phyloP scores from a whole-genome alignment of 441 rosid species.

The Pelargonium australe region DNA sequence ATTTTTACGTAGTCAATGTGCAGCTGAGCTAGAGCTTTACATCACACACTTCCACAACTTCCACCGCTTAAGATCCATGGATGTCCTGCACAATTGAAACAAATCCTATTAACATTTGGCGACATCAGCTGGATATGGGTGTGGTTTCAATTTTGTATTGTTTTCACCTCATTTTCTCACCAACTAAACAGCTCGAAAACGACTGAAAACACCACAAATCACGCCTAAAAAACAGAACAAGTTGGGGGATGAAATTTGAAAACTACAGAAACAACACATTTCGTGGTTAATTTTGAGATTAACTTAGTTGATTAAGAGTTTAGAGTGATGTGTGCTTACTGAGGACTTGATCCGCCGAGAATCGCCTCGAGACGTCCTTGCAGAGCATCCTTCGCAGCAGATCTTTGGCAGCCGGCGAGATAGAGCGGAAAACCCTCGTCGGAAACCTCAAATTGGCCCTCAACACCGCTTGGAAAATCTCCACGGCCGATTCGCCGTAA shows the following conservation, averaged over 20 bases:
- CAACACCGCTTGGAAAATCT: constrained; percentile 66
- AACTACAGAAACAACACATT: neutral
- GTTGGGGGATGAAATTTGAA: neutral
- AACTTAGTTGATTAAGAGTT: neutral
- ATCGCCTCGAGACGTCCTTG: constrained; percentile 60
- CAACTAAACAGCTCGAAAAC: neutral
- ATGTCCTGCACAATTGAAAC: constrained; percentile 31
- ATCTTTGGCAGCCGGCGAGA: constrained; percentile 60
- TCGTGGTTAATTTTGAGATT: neutral
- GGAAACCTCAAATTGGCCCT: constrained; percentile 74
- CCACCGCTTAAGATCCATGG: constrained; percentile 40
- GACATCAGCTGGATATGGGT: neutral
- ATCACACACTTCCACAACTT: neutral
- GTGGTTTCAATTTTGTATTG: neutral
- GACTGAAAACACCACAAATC: neutral
- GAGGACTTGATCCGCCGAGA: constrained; percentile 75
- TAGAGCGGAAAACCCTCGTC: constrained; percentile 34
- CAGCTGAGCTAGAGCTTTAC: too few species aligned
- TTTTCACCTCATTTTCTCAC: neutral
- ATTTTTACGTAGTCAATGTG: neutral
- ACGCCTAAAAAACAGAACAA: neutral
- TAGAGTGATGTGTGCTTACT: constrained; percentile 35
- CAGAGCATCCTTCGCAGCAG: constrained; percentile 64
- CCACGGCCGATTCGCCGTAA: constrained; percentile 54
- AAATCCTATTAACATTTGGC: neutral